These are phyloP conservation scores for Diplodia seriata DNA, from an alignment of 2,329 filamentous ascomycete species.

Conservation along the genomic window DNA sequence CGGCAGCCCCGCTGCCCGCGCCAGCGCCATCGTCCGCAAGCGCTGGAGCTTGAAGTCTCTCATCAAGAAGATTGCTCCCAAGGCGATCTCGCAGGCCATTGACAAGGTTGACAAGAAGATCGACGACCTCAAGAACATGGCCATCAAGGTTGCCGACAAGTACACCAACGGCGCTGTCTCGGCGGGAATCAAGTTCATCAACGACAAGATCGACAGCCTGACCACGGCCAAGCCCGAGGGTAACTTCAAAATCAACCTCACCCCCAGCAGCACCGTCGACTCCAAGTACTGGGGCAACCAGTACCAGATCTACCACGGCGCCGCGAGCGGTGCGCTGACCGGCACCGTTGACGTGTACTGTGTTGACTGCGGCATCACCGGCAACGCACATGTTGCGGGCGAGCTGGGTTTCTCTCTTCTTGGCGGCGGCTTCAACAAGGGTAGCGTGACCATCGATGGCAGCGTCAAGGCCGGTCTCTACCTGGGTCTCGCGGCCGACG, in stretches of 20 bases:
- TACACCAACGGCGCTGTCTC: conserved; percentile 9
- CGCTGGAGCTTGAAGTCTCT: conserved; percentile 4
- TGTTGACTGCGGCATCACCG: conserved; percentile 10
- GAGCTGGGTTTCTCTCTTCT: conserved; percentile 12
- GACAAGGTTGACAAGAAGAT: conserved; percentile 16
- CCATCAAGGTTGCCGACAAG: conserved; percentile 11
- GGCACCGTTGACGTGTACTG: conserved; percentile 10
- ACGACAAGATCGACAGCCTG: conserved; percentile 15
- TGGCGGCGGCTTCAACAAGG: conserved; percentile 7
- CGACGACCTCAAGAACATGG: conserved; percentile 9
- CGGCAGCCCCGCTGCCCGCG: conserved; percentile 2
- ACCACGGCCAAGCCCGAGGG: conserved; percentile 13
- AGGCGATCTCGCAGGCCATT: neutral
- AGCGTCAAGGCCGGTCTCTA: neutral
- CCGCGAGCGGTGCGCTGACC: neutral
- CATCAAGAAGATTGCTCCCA: conserved; percentile 1
- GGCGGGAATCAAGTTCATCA: conserved; percentile 13
- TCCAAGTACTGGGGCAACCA: conserved; percentile 21
- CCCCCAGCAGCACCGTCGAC: conserved; percentile 7
- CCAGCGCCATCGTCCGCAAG: neutral
- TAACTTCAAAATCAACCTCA: conserved; percentile 11
- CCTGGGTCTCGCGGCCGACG: conserved; percentile 2
- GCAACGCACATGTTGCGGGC: conserved; percentile 10
- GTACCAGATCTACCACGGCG: conserved; percentile 12
- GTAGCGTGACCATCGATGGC: conserved; percentile 7